Percentiles rank a stretch among this genome's conserved stretches.
These are phyloP conservation scores for Backusella macrospora DNA, from an alignment of 192 early-diverging fungal genomes.

Conservation along the genomic window DNA sequence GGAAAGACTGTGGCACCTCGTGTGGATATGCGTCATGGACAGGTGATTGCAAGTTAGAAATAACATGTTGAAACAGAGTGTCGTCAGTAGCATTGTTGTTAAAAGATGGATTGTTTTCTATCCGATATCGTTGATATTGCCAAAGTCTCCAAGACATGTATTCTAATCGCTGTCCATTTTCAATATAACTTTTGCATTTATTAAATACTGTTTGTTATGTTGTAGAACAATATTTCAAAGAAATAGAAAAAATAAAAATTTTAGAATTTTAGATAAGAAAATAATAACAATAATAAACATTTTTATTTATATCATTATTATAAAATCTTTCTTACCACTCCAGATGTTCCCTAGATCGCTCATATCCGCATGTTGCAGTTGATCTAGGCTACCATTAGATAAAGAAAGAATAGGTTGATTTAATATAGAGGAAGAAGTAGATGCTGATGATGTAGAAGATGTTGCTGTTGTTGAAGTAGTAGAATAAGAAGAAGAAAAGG, in stretches of 20 bases:
- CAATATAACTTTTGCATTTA: slow-evolving; percentile 36
- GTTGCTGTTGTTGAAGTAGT: too few relatives aligned
- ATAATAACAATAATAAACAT: too few relatives aligned
- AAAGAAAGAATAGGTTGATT: slow-evolving; percentile 13
- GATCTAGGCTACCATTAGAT: slow-evolving; percentile 4
- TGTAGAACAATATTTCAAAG: slow-evolving; percentile 2
- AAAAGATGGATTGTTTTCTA: neutral
- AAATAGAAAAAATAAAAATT: neutral
- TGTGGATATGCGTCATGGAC: slow-evolving; percentile 21
- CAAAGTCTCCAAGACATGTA: slow-evolving; percentile 44
- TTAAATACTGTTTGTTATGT: slow-evolving; percentile 34
- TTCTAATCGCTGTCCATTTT: slow-evolving; percentile 37
- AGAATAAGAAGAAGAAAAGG: neutral
- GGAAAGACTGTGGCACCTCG: slow-evolving; percentile 20
- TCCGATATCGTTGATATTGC: slow-evolving; percentile 1
- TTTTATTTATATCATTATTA: too few relatives aligned
- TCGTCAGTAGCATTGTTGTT: slow-evolving; percentile 3
- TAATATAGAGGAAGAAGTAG: neutral
- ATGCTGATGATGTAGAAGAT: too few relatives aligned
- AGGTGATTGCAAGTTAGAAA: slow-evolving; percentile 2
- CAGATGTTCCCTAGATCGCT: slow-evolving; percentile 9
- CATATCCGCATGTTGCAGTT: slow-evolving; percentile 7
- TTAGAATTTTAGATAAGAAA: too few relatives aligned
- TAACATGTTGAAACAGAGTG: slow-evolving; percentile 12
- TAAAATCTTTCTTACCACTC: slow-evolving; percentile 1